Evolutionary conservation across 2,329 filamentous ascomycete genomes (phyloP), one percentile per base, ranked within the genome.

Genomic region (Cladosporium sp.): DNA sequence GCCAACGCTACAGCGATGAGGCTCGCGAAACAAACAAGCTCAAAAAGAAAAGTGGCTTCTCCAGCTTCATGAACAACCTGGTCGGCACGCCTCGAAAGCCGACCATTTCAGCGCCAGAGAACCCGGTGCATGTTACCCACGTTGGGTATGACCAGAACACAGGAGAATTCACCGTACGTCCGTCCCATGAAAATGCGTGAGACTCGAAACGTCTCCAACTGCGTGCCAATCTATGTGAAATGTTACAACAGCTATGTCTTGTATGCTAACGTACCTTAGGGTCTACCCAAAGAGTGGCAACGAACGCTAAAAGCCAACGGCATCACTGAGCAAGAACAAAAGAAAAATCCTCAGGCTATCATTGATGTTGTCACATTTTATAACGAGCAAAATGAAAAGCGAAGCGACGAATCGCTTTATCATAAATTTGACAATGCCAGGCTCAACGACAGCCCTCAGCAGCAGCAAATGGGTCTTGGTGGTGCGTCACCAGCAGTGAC

Each of bases 211-310:
- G 28, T 34, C 28, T 55, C 32, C 28, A 21, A 21, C 28, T 12
- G 52, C 52, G 4, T 52, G 12, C 51, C 30, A 10, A 24, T 7
- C n/a, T 26, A 10, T 54, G 41, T 49, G 11, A 34, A 21, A 21
- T 21, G 12, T 24, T 3, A 49, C 26, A 28, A 47, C n/a, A 55
- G 11, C 18, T 6, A 55, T 38, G 24, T 63, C 41, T 24, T 30
- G 26, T 51, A 58, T 58, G 34, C 67, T 68, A 54, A 67, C 62
- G 21, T 59, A 64, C 54, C 47, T 44, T 68, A 76, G 93, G 95
- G 95, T 70, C 85, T 99, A 32, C 95, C 95, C 21, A 96, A 95
- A 79, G 95, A 98, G 86, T 99, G 95, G 95, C 94, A 98, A 81
- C 90, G 92, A 68, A 87, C 97, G 77, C 88, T 99, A 75, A 92